Evolutionary conservation across 1,284 basidiomycete species (phyloP), one percentile per base, ranked within the genome.

Genomic region (Coniferiporia sulphurascens): DNA sequence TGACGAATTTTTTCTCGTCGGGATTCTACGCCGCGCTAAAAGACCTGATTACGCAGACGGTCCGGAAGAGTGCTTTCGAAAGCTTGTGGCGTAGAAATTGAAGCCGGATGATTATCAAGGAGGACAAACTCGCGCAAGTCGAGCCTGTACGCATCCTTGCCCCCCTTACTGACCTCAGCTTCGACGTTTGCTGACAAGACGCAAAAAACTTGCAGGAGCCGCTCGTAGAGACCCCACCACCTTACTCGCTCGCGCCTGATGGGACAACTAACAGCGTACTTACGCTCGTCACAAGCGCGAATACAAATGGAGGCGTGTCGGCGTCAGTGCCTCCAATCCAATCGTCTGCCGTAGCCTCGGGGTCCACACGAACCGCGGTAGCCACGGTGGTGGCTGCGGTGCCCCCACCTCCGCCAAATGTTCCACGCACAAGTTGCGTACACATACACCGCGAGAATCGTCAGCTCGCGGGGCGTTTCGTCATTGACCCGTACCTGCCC

Each of bases 401-500:
- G 5, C 9, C 49, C 49, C 49, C 49, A 8, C 38, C 38, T 41
- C 53, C 53, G 10, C n/a, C 53, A 4, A 35, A 56, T n/a, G 48
- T 55, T 10, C 53, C 3, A 8, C 52, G 58, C 17, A 55, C 12
- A 32, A 46, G 48, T 27, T 46, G 27, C 35, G 15, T 46, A 21
- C 59, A 38, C 34, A n/a, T 56, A 10, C 53, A 43, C n/a, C 49
- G 44, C 41, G n/a, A 6, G 34, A 60, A 60, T 48, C 13, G 17
- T 8, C 9, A 34, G 7, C 45, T 60, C 5, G 36, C 34, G 13
- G 36, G 35, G 35, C 53, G 51, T 13, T 41, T 56, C 19, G 41
- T 56, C 43, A 34, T 60, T n/a, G 53, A 60, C 35, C 59, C 59
- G 48, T 60, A 60, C 41, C 48, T 60, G 10, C 59, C 59, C 7